A percentile compares a stretch with the other conserved stretches of the same genome.
These are phyloP conservation scores for Diversispora epigaea DNA, from an alignment of 192 early-diverging fungal species.

Conservation along the genomic window DNA sequence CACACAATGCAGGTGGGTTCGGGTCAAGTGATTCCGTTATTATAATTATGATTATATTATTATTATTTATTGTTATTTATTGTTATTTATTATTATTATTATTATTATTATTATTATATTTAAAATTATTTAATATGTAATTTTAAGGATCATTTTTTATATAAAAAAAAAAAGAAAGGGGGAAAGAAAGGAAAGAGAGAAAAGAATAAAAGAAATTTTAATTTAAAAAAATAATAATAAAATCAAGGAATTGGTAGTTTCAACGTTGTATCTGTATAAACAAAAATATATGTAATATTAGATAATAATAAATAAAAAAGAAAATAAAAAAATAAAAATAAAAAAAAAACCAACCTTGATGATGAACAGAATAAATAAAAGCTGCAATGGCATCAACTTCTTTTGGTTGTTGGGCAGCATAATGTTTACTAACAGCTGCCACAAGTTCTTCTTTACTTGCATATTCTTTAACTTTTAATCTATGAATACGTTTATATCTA, in stretches of 20 bases:
- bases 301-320: not conserved
- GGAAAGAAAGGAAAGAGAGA: no score
- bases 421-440: conserved; percentile 43
- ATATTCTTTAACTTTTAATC: conserved; percentile 40
- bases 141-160: no score
- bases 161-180: no score
- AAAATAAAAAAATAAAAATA: not conserved
- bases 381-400: conserved; percentile 47
- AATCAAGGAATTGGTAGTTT: conserved; percentile 20
- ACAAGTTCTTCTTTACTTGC: conserved; percentile 43
- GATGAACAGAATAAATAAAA: conserved; percentile 45
- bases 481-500: conserved; percentile 46
- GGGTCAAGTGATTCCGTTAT: not conserved
- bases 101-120: not conserved
- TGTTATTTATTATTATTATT: not conserved
- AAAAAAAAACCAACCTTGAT: conserved; percentile 36
- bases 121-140: not conserved
- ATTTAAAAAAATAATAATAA: no score
- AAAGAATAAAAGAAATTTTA: no score
- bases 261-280: not conserved
- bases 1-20: conserved; percentile 80
- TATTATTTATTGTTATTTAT: not conserved
- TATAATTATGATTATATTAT: not conserved
- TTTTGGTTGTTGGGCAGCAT: conserved; percentile 39
- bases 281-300: not conserved